Conservation (phyloP, 257 asterid species). For the Parsonsia alboflavescens region DNA sequence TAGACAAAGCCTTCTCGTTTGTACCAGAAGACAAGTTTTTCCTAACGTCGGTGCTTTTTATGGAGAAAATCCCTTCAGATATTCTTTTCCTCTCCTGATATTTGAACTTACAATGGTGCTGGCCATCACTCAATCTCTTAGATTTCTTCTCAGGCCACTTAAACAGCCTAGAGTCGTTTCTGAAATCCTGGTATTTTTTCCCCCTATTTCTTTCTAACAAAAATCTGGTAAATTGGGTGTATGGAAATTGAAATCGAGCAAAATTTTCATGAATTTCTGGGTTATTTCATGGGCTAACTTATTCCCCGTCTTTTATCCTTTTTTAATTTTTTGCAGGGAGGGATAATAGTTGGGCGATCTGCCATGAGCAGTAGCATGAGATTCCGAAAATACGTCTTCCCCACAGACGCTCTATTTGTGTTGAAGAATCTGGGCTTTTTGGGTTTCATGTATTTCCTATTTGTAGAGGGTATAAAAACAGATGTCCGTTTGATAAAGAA, state of each 20-base stretch:
- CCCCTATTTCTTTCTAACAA: too few relatives aligned
- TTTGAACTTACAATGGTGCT: conserved; percentile 34
- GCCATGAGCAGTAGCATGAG: conserved; percentile 43
- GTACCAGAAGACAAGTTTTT: conserved; percentile 19
- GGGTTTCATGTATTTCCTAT: conserved; percentile 80
- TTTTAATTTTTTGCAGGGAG: conserved; percentile 39
- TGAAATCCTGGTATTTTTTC: conserved; percentile 63
- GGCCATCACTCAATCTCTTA: conserved; percentile 34
- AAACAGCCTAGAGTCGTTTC: conserved; percentile 62
- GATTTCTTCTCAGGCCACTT: conserved; percentile 64
- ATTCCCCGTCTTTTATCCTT: too few relatives aligned
- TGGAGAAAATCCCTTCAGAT: conserved; percentile 62
- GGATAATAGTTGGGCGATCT: conserved; percentile 71
- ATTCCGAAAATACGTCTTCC: conserved; percentile 41
- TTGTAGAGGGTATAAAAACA: conserved; percentile 60
- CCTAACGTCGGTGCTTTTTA: conserved; percentile 68
- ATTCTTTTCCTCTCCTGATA: conserved; percentile 49
- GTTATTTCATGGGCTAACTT: background rate
- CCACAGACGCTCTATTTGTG: conserved; percentile 31
- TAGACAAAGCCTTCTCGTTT: conserved; percentile 22
- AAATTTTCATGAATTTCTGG: background rate
- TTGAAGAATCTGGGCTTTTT: conserved; percentile 48
- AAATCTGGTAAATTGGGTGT: too few relatives aligned
- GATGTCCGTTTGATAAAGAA: conserved; percentile 32
- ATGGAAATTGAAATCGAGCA: background rate